A percentile compares a stretch with the other conserved stretches of the same genome.
Conservation (phyloP, 2,329 filamentous ascomycete species). For the Talaromyces sp. region DNA sequence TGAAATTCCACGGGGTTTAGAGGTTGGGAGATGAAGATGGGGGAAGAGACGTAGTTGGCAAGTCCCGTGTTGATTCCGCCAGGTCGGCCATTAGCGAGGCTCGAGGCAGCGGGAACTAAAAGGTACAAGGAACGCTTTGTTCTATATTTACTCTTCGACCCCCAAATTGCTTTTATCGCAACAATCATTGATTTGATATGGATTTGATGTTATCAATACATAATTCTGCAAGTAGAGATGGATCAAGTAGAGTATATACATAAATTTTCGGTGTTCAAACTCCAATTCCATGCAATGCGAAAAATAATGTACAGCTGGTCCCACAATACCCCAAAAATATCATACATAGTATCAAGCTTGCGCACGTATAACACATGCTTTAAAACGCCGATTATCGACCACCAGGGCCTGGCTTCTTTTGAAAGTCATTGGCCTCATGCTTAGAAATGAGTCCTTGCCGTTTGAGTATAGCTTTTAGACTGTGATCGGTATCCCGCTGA, state of each 20-base stretch:
- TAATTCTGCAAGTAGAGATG: too few relatives aligned
- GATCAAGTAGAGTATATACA: too few relatives aligned
- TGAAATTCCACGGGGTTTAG: slow-evolving; percentile 1
- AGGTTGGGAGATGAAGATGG: slow-evolving; percentile 19
- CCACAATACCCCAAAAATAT: too few relatives aligned
- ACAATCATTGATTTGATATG: slow-evolving; percentile 9
- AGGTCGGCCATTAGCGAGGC: slow-evolving; percentile 38
- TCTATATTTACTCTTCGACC: slow-evolving; percentile 19
- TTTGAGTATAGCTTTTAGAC: slow-evolving; percentile 14
- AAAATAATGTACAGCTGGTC: too few relatives aligned
- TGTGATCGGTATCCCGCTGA: slow-evolving; percentile 22
- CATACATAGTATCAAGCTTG: too few relatives aligned
- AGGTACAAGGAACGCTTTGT: slow-evolving; percentile 17
- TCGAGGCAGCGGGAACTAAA: slow-evolving; percentile 31
- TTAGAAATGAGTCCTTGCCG: not conserved
- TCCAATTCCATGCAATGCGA: too few relatives aligned
- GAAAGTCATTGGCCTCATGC: not conserved
- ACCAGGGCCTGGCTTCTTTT: not conserved
- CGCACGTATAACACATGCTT: not conserved
- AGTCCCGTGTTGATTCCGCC: slow-evolving; percentile 26
- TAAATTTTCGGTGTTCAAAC: too few relatives aligned
- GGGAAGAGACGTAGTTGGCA: slow-evolving; percentile 11
- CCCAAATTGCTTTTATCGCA: not conserved
- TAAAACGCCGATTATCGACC: too few relatives aligned
- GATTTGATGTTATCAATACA: too few relatives aligned